Base-by-base conservation (phyloP, 2,329 filamentous ascomycete genomes). In the Microsporum ferrugineum region DNA sequence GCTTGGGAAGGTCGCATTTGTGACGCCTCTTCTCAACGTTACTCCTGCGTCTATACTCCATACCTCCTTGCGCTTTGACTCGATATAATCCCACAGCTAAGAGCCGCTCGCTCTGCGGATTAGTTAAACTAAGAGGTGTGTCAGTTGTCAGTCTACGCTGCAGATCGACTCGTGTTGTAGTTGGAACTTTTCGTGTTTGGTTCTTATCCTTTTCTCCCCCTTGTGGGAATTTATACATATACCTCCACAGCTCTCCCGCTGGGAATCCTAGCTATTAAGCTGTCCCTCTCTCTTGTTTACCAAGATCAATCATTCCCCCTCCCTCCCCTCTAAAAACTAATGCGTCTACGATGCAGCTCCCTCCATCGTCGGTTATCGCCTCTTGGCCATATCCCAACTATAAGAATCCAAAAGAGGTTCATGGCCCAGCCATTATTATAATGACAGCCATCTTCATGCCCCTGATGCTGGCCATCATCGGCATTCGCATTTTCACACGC, bases 381-480 rank as follows among this genome's bases (percentile, higher is more conserved):
- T 57, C 66, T 27, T 72, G 69, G 69, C 70, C 70, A 2, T 63
- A 62, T 55, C 70, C 70, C 17, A 71, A 72, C 59, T 72, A 68
- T 65, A 63, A 68, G 51, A 59, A 72, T 57, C 70, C 70, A 27
- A 61, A 64, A 31, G 45, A 51, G 27, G 45, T 51, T 29, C 45
- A 51, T 29, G 45, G 45, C 23, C 23, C 45, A 29, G 45, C 45
- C 45, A 51, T 51, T 10, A 51, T 51, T 8, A 51, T 51, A 27
- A 51, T 51, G 45, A 51, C 45, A 31, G 45, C 45, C 3, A 51
- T 51, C 7, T 51, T 51, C 27, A 51, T 51, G 45, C 45, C 45
- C 23, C 27, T 51, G 45, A 51, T 51, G 45, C 23, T 51, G 27
- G 23, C 23, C 3, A 12, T 51, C 12, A 51, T 51, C 8, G 45